Base-by-base conservation (phyloP, 2,329 filamentous ascomycete species). In the Neofusicoccum umdonicola region DNA sequence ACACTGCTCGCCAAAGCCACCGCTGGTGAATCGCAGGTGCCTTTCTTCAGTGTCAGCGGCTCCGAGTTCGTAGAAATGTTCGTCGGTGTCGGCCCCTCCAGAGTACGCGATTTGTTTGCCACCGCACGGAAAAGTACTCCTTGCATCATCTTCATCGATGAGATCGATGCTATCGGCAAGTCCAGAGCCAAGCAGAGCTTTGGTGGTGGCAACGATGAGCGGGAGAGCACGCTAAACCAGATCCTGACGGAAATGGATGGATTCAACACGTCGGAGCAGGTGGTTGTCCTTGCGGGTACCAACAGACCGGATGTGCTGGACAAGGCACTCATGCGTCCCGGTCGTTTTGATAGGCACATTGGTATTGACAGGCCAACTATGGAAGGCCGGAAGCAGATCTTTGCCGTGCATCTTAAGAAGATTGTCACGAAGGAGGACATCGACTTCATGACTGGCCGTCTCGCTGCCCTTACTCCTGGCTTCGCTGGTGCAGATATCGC, bases 61-160 rank as follows among this genome's bases (percentile, higher is more conserved):
- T 99, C 95, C 56, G 95, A 99, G 77, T 99, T 99, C 75, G 94
- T 99, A 37, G 95, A 99, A 81, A 99, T 99, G 94, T 99, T 99
- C 76, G 95, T 99, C 60, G 95, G 95, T 87, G 95, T 99, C 66
- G 95, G 95, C 78, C 92, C 95, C 19, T 98, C 94, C 35, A 88
- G 95, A 79, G 95, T 99, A 58, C 88, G 95, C 71, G 95, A 99
- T 78, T 82, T 99, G 61, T 99, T 99, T 73, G 89, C 92, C 65
- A 97, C 92, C 71, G 95, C 95, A 17, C 88, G 95, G 65, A 98
- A 98, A 83, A 96, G 92, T 79, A 91, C 95, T 0, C 95, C 95
- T 3, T 99, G 95, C 80, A 99, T 99, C 79, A 96, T 99, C 78
- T 99, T 99, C 83, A 98, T 99, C 70, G 95, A 99, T 75, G 95